Evolutionary conservation across 305 asterid genomes (phyloP).

Genomic region (Caryopteris hybrid): DNA sequence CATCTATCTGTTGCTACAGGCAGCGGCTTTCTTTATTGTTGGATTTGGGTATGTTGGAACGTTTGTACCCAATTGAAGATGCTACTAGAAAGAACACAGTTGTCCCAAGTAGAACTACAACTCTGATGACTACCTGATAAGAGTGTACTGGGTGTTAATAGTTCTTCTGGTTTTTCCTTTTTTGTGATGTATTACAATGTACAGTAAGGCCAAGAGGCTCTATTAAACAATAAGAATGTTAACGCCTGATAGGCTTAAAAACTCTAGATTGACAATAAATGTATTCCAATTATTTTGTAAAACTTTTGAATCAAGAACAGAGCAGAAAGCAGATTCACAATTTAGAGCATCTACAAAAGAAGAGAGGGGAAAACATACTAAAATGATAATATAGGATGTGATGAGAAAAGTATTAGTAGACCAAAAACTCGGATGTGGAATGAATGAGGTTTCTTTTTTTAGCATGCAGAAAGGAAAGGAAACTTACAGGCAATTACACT

Average conservation of each 20-base stretch:
- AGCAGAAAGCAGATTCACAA: neutral
- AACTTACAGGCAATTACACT: neutral
- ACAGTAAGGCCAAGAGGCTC: neutral
- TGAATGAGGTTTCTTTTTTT: neutral
- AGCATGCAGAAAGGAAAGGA: neutral
- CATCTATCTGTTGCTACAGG: constrained; percentile 73
- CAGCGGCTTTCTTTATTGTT: constrained; percentile 65
- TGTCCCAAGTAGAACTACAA: neutral
- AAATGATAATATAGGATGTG: neutral
- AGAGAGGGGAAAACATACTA: neutral
- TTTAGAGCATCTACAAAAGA: neutral
- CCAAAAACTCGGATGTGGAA: neutral
- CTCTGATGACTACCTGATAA: constrained; percentile 2
- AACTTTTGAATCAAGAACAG: neutral
- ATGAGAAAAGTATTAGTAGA: neutral
- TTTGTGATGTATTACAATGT: constrained; percentile 8
- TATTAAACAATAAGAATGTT: constrained; percentile 13
- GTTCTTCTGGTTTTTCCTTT: constrained; percentile 7
- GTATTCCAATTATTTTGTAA: constrained; percentile 6
- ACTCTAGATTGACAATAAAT: constrained; percentile 1
- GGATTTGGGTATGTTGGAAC: constrained; percentile 79
- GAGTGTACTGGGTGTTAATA: constrained; percentile 7
- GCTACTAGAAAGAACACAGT: constrained; percentile 1
- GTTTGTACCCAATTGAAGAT: constrained; percentile 49
- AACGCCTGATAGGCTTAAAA: neutral